phyloP scores from a whole-genome alignment of 306 rosid genomes.

The Rosa chinensis region DNA sequence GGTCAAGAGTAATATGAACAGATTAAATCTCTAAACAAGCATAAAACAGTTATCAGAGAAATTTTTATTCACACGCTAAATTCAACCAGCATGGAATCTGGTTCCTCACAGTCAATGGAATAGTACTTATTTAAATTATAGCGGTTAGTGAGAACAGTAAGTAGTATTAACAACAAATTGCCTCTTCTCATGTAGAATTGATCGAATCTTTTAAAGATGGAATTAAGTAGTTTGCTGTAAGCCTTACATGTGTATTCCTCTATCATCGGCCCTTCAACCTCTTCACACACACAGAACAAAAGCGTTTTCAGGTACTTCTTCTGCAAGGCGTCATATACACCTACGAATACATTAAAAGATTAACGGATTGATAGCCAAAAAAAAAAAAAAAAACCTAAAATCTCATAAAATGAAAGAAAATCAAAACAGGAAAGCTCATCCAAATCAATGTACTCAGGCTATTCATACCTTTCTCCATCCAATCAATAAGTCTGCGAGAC shows the following conservation, averaged over 20 bases:
- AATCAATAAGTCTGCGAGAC: conserved; percentile 90
- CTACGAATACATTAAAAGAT: conserved; percentile 34
- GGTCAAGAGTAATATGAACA: not conserved
- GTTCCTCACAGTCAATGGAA: not conserved
- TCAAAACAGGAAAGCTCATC: not conserved
- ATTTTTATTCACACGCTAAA: not conserved
- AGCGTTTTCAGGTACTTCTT: conserved; percentile 86
- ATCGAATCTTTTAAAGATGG: not conserved
- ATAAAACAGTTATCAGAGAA: not conserved
- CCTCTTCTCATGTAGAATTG: not conserved
- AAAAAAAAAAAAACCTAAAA: not conserved
- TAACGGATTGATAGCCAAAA: not conserved
- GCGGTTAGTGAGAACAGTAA: not conserved
- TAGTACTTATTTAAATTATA: not conserved
- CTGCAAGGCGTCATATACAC: conserved; percentile 87
- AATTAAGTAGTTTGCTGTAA: conserved; percentile 11
- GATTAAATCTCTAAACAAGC: conserved; percentile 16
- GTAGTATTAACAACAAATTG: not conserved
- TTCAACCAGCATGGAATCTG: not conserved
- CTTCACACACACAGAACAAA: conserved; percentile 77
- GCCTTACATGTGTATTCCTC: conserved; percentile 93
- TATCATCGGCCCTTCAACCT: conserved; percentile 88
- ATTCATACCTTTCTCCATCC: conserved; percentile 90
- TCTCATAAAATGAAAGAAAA: not conserved
- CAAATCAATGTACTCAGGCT: conserved; percentile 1